phyloP scores from a whole-genome alignment of 345 rosid genomes.

The Melastoma malabathricum region DNA sequence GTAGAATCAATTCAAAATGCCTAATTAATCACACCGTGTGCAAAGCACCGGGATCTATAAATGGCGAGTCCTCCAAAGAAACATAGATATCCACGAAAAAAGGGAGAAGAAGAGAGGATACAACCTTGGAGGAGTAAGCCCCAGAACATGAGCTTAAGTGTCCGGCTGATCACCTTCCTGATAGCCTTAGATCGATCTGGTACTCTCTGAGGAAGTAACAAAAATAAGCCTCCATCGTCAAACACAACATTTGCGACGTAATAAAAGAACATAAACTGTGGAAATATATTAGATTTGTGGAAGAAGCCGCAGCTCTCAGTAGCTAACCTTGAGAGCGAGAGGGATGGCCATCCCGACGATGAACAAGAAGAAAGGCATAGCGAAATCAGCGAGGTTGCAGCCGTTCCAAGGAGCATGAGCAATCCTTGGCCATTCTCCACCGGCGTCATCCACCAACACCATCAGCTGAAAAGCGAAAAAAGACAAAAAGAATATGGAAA shows the following conservation, averaged over 20 bases:
- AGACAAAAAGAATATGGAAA: too few species aligned
- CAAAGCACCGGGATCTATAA: not conserved
- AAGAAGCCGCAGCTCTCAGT: too few species aligned
- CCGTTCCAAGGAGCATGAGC: slow-evolving; percentile 90
- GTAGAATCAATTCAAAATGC: too few species aligned
- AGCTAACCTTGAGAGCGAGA: slow-evolving; percentile 66
- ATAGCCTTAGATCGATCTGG: slow-evolving; percentile 25
- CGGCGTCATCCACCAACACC: slow-evolving; percentile 87
- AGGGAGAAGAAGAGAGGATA: not conserved
- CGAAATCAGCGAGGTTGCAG: slow-evolving; percentile 87
- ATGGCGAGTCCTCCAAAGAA: not conserved
- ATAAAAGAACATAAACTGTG: not conserved
- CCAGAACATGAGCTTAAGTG: slow-evolving; percentile 80
- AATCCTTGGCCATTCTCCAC: slow-evolving; percentile 80
- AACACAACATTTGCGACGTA: not conserved
- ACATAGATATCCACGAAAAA: not conserved
- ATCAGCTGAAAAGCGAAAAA: slow-evolving; percentile 32
- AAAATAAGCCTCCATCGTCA: not conserved
- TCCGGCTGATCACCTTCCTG: slow-evolving; percentile 47
- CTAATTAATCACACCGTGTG: too few species aligned
- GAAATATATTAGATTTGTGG: not conserved
- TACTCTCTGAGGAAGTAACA: slow-evolving; percentile 33
- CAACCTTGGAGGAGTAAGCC: slow-evolving; percentile 81
- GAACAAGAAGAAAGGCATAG: slow-evolving; percentile 88
- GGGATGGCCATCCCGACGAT: slow-evolving; percentile 86